These are phyloP conservation scores for Fusarium vanettenii DNA, from an alignment of 2,329 filamentous ascomycete genomes.

Conservation along the genomic window DNA sequence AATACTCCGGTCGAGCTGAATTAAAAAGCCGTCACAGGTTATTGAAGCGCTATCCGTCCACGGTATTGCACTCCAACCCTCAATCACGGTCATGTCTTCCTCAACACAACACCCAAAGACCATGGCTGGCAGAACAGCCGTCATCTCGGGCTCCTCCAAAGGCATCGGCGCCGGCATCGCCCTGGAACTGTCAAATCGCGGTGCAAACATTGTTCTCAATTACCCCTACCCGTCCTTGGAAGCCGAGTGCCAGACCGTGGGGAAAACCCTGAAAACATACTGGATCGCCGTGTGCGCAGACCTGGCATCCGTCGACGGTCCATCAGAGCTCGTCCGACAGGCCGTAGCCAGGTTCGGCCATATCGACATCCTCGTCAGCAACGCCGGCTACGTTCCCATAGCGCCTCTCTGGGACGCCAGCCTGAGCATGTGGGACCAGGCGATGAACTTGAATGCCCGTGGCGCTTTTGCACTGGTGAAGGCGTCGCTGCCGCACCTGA, in stretches of 20 bases:
- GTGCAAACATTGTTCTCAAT: slow-evolving; percentile 14
- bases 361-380: background rate
- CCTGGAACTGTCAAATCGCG: slow-evolving; percentile 11
- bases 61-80: background rate
- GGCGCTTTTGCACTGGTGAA: background rate
- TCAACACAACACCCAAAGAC: background rate
- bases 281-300: slow-evolving; percentile 13
- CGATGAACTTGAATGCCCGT: background rate
- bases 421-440: background rate
- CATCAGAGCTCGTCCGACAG: background rate
- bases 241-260: slow-evolving; percentile 6
- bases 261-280: background rate
- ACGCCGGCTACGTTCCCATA: background rate
- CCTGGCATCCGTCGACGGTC: background rate
- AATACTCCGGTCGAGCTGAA: background rate
- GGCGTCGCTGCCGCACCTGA: background rate
- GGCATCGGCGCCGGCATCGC: slow-evolving; percentile 6
- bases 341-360: slow-evolving; percentile 10
- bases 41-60: background rate
- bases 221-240: slow-evolving; percentile 3
- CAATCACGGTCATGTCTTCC: background rate
- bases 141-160: background rate
- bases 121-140: background rate
- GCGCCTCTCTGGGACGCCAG: background rate
- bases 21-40: background rate